Base-by-base conservation (phyloP, 495 filamentous ascomycete species). In the Pseudoneurospora amorphoporcata region DNA sequence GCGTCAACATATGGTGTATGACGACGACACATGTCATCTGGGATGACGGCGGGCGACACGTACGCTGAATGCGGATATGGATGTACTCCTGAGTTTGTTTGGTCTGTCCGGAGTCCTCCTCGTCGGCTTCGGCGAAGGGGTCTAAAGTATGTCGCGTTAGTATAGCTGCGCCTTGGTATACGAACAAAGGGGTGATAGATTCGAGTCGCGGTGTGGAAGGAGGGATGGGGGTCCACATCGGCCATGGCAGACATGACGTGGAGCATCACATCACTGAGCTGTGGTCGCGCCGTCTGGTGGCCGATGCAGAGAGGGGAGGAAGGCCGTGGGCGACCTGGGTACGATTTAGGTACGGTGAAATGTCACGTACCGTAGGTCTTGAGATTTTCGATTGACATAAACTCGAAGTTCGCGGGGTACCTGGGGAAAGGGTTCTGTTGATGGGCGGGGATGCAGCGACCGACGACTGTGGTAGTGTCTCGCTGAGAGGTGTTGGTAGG, bases 341-440 rank as follows among this genome's bases (percentile, higher is more conserved):
- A 14, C 41, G 39, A 69, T 78, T 78, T 73, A 74, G 76, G 75
- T 73, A 78, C 77, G 76, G 82, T 80, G 77, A 75, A 75, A 76
- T 71, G 71, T 71, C 68, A 88, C 94, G 85, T 83, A 97, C 94
- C 95, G 91, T 95, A 95, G 90, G 93, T 91, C 90, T 97, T 97
- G 86, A 98, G 93, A 89, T 98, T 98, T 95, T 97, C 92, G 93
- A 97, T 97, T 91, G 94, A 97, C 94, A 97, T 98, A 97, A 96
- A 97, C 92, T 93, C 79, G 85, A 82, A 83, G 82, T 86, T 87
- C 82, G 73, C 75, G 84, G 83, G 84, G 79, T 78, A 75, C 79
- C 77, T 74, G 83, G 83, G 77, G 85, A 79, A 82, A 74, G 82
- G 79, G 76, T 82, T 77, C 73, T 77, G 75, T 80, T 77, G 75